Base-by-base conservation (phyloP, 768 basidiomycete species). In the Macrolepiota fuliginosa region DNA sequence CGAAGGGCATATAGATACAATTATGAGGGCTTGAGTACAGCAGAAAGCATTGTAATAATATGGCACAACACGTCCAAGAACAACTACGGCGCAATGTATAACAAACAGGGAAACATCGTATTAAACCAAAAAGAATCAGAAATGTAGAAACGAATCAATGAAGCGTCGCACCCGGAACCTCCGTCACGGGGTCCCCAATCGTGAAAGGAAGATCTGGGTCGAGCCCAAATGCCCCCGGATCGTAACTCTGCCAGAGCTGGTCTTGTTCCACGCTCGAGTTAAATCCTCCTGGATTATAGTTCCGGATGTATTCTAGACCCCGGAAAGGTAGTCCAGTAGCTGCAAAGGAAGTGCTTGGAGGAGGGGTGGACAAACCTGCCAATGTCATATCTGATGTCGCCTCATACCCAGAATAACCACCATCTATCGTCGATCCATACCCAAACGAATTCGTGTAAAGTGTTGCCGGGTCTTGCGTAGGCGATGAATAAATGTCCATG, bases 301-400 rank as follows among this genome's bases (percentile, higher is more conserved):
- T 92, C 66, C 89, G 85, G 68, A 94, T 88, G 67, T 84, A 94
- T 66, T 94, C 92, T 35, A 94, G 79, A 10, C 91, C 92, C 32
- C 85, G 82, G 78, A 94, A 94, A 0, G 91, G 92, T n/a, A 93
- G 77, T 40, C 90, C 90, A 24, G 86, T 79, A 9, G 85, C 84
- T 64, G 87, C 78, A 70, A 92, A 92, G 3, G 81, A 78, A n/a
- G 88, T 72, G 4, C 80, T 82, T 12, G 87, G 83, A 2, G 88
- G 83, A 11, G 86, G 83, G 11, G 81, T 82, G 4, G 85, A 86
- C 35, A 83, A 74, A 4, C 79, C 79, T 54, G 73, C 66, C 62
- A 82, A 64, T 49, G 72, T 68, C 56, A 78, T 65, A 62, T 81
- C 80, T n/a, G 77, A 61, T n/a, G 70, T 64, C 56, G 71, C 70